Evolutionary conservation across 1,284 basidiomycete species (phyloP).

Genomic region (Phaffia rhodozyma): DNA sequence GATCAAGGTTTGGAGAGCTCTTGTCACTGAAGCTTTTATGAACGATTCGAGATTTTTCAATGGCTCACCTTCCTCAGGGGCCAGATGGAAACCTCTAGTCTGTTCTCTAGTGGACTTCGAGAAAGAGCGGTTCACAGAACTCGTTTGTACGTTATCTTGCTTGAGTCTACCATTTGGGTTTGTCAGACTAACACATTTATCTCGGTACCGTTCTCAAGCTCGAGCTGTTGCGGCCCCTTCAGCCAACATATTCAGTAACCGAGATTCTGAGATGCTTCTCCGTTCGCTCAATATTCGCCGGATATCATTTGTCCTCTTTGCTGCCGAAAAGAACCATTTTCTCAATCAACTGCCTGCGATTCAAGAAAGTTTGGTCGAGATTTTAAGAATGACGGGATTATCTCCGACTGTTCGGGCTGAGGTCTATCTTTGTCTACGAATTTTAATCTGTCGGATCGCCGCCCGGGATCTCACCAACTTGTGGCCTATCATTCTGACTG

Average conservation of each 20-base stretch:
- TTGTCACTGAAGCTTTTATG: slow-evolving; percentile 61
- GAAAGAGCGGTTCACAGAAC: slow-evolving; percentile 70
- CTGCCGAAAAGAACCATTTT: slow-evolving; percentile 81
- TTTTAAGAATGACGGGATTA: slow-evolving; percentile 60
- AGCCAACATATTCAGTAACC: slow-evolving; percentile 91
- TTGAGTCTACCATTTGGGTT: neutral
- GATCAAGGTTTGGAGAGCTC: slow-evolving; percentile 71
- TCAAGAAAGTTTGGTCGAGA: slow-evolving; percentile 92
- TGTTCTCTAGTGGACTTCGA: slow-evolving; percentile 72
- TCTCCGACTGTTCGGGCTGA: slow-evolving; percentile 83
- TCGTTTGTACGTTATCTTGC: slow-evolving; percentile 49
- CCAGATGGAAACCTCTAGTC: slow-evolving; percentile 66
- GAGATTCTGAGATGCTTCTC: slow-evolving; percentile 81
- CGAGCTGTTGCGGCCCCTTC: slow-evolving; percentile 76
- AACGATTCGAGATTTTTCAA: slow-evolving; percentile 81
- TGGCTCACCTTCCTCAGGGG: slow-evolving; percentile 45
- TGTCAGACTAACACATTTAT: neutral
- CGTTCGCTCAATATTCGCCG: slow-evolving; percentile 81
- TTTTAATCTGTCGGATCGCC: slow-evolving; percentile 81
- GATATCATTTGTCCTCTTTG: slow-evolving; percentile 70
- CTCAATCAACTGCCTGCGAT: slow-evolving; percentile 79
- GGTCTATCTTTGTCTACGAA: slow-evolving; percentile 78
- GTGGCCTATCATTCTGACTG: slow-evolving; percentile 92
- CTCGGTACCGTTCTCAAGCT: slow-evolving; percentile 38
- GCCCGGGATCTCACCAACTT: slow-evolving; percentile 86